Evolutionary conservation across 169 alveolate genomes (phyloP), one percentile per base, ranked within the genome.

Genomic region (Plasmodium blacklocki): DNA sequence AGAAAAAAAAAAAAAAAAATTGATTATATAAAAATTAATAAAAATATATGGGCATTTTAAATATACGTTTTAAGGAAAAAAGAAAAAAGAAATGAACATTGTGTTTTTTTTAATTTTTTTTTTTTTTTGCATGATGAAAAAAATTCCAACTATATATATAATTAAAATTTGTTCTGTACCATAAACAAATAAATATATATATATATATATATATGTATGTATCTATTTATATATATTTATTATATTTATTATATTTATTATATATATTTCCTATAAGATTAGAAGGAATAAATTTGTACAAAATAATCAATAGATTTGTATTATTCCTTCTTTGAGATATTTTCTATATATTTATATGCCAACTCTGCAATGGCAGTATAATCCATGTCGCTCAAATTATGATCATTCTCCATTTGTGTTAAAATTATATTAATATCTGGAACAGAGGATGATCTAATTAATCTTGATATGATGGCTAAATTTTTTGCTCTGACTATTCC

Each of bases 401-500:
- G 56, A 21, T 71, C 59, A 68, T 80, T 64, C 14, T 80, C 90
- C 15, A 80, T 80, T 80, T 80, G 85, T 4, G 90, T 56, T 68
- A 80, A 80, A 80, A 80, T 67, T 19, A 29, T 12, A 68, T 80
- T 80, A 23, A 80, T 83, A 23, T 80, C 73, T 67, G 68, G 90
- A 18, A 45, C 52, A 18, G 90, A 80, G 4, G 90, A 80, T 21
- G 90, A 80, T 68, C 90, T 80, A 21, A 80, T 43, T 23, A 80
- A 32, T 67, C 90, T 80, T 23, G 90, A 52, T 54, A 80, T 68
- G 12, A 80, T 80, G 29, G 90, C 90, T 54, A 80, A 75, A 68
- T 80, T 80, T 80, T 80, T 80, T 5, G 90, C 90, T 67, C 83
- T 80, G 21, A 66, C 47, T 43, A 80, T 80, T 68, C 90, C 90